A percentile compares a stretch with the other conserved stretches of the same genome.
phyloP scores from a whole-genome alignment of 2,329 filamentous ascomycete genomes.

The Rhynchosporium graminicola region DNA sequence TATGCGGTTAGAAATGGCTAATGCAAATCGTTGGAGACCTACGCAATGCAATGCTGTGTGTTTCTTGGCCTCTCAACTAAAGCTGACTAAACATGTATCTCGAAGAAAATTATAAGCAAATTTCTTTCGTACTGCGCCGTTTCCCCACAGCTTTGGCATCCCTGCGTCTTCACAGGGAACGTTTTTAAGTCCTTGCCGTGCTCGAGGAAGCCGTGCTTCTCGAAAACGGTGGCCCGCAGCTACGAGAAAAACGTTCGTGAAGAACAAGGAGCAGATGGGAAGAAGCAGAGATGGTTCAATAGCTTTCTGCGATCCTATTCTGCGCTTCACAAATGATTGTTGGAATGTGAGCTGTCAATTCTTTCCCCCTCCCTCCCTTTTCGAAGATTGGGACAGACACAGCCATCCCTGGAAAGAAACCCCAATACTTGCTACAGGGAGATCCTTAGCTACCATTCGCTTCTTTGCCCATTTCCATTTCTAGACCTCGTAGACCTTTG shows the following conservation, averaged over 20 bases:
- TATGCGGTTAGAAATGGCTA: slow-evolving; percentile 6
- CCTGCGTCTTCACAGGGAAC: not conserved
- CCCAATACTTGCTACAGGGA: not conserved
- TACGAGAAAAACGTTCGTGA: not conserved
- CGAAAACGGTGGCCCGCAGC: slow-evolving; percentile 8
- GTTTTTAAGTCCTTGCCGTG: slow-evolving; percentile 11
- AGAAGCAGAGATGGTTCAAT: not conserved
- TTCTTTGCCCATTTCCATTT: not conserved
- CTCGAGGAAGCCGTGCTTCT: slow-evolving; percentile 13
- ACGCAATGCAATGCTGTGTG: not conserved
- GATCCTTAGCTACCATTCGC: slow-evolving; percentile 6
- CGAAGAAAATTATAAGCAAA: too few species aligned
- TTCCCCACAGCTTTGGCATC: slow-evolving; percentile 11
- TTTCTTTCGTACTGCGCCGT: slow-evolving; percentile 6
- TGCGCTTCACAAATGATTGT: not conserved
- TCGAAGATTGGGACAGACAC: not conserved
- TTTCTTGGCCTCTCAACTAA: not conserved
- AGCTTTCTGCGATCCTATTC: not conserved
- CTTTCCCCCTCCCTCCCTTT: slow-evolving; percentile 1
- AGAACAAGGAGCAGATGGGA: not conserved
- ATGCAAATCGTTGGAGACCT: not conserved
- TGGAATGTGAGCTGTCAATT: not conserved
- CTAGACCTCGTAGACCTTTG: not conserved
- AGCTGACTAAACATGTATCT: not conserved
- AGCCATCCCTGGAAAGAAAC: slow-evolving; percentile 2